Percentiles rank a stretch among this genome's conserved stretches.
Conservation (phyloP, 2,329 filamentous ascomycete species). For the Aspergillus alliaceus region DNA sequence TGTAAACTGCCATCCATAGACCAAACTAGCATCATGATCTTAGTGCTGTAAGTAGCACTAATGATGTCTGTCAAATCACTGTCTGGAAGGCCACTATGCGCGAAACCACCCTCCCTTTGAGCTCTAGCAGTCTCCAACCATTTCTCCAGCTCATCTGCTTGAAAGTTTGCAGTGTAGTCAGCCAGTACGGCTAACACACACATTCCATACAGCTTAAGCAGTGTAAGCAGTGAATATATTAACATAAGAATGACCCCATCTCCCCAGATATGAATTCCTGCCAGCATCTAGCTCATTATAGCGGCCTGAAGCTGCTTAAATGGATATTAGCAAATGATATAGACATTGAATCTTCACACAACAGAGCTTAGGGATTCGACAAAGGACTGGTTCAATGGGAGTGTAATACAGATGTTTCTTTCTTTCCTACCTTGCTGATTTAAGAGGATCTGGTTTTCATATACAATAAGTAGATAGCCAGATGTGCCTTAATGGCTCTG, state of each 20-base stretch:
- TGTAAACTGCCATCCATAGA: too few species aligned
- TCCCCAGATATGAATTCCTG: background rate
- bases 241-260: background rate
- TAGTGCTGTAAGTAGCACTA: too few species aligned
- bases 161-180: background rate
- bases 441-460: background rate
- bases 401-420: background rate
- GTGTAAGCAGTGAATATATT: background rate
- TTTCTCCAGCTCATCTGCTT: background rate
- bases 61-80: background rate
- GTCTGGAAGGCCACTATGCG: background rate
- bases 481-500: background rate
- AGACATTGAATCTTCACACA: background rate
- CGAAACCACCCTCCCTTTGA: background rate
- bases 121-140: background rate
- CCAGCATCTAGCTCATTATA: background rate
- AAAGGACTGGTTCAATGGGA: background rate
- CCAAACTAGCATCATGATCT: background rate
- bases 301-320: background rate
- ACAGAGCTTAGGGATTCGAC: background rate
- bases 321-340: background rate
- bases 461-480: background rate
- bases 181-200: background rate
- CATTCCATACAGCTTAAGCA: background rate
- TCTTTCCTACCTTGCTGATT: background rate